These are phyloP conservation scores for Alternaria brassicae DNA, from an alignment of 2,329 filamentous ascomycete genomes.

Conservation along the genomic window DNA sequence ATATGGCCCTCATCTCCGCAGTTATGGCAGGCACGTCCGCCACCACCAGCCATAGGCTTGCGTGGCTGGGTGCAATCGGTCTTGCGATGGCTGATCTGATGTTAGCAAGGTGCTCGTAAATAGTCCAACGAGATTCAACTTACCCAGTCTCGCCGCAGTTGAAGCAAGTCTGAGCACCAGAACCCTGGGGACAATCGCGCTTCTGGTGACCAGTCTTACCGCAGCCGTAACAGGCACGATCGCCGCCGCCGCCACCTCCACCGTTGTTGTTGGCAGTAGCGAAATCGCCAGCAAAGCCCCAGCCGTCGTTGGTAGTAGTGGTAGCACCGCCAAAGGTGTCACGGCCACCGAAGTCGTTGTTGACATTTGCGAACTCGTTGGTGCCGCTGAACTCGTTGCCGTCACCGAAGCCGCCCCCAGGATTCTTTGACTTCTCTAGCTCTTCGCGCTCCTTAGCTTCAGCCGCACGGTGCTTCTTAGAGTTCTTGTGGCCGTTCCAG, in stretches of 20 bases:
- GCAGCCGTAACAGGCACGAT: slow-evolving; percentile 35
- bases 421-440: slow-evolving; percentile 9
- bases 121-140: not conserved
- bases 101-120: not conserved
- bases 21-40: slow-evolving; percentile 35
- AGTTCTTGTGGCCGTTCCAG: slow-evolving; percentile 42
- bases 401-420: slow-evolving; percentile 7
- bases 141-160: slow-evolving; percentile 41
- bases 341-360: slow-evolving; percentile 30
- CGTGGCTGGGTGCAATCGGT: slow-evolving; percentile 35
- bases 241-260: slow-evolving; percentile 20
- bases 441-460: slow-evolving; percentile 32
- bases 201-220: slow-evolving; percentile 32
- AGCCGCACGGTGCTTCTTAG: slow-evolving; percentile 41
- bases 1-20: slow-evolving; percentile 40
- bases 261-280: slow-evolving; percentile 9
- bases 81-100: slow-evolving; percentile 26
- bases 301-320: slow-evolving; percentile 55
- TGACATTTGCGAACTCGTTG: slow-evolving; percentile 43
- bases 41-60: slow-evolving; percentile 23
- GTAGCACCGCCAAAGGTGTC: not conserved
- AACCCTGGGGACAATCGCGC: slow-evolving; percentile 27
- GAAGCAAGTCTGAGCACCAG: slow-evolving; percentile 34
- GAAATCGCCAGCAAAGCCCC: slow-evolving; percentile 31
- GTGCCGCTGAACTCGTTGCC: slow-evolving; percentile 41